Evolutionary conservation across 129 eudicot genomes (phyloP).

Genomic region (Chrysanthemum seticuspe): DNA sequence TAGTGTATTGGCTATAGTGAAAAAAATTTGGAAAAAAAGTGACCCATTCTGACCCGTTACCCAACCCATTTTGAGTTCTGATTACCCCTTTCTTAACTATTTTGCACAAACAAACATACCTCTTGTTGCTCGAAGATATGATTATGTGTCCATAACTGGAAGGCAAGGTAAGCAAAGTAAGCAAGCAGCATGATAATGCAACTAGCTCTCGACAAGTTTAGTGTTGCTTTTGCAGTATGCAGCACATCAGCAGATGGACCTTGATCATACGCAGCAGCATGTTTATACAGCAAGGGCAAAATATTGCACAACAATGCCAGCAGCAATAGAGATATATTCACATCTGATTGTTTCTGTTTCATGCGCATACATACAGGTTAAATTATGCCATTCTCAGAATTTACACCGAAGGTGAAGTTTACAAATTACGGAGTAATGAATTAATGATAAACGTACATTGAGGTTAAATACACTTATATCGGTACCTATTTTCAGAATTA

Average conservation of each 20-base stretch:
- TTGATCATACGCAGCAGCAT: conserved; percentile 26
- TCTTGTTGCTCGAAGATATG: conserved; percentile 58
- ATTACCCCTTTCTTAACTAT: neutral
- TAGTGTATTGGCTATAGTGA: too few species aligned
- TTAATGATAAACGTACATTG: too few species aligned
- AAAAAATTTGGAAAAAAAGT: too few species aligned
- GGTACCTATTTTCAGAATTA: too few species aligned
- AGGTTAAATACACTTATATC: too few species aligned
- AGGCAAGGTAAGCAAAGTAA: conserved; percentile 70
- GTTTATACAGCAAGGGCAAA: conserved; percentile 60
- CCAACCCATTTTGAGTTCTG: neutral
- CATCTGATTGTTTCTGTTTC: conserved; percentile 83
- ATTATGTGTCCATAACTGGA: conserved; percentile 84
- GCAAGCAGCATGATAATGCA: conserved; percentile 70
- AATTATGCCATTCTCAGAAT: too few species aligned
- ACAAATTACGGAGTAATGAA: too few species aligned
- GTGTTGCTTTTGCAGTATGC: conserved; percentile 32
- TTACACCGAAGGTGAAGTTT: too few species aligned
- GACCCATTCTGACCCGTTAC: too few species aligned
- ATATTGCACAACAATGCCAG: conserved; percentile 70
- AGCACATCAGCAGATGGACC: conserved; percentile 21
- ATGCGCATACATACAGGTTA: neutral
- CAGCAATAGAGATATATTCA: conserved; percentile 59
- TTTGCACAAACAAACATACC: conserved; percentile 25
- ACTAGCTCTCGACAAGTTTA: conserved; percentile 63